A percentile compares a stretch with the other conserved stretches of the same genome.
phyloP scores from a whole-genome alignment of 495 filamentous ascomycete genomes.

The Neurospora sp. region DNA sequence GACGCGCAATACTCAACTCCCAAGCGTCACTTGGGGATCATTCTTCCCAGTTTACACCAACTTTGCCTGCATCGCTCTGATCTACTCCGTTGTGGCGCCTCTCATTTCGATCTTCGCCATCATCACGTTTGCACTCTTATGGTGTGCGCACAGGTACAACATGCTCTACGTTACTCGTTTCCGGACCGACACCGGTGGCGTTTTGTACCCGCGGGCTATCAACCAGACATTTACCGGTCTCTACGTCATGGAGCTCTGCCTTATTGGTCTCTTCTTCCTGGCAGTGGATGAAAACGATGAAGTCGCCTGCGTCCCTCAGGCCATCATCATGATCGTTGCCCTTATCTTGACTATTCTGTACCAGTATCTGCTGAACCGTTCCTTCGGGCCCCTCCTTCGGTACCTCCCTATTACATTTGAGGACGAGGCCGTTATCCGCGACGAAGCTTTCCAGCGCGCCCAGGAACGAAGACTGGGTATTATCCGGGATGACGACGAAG shows the following conservation, averaged over 20 bases:
- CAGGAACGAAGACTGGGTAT: slow-evolving; percentile 54
- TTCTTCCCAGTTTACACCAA: slow-evolving; percentile 96
- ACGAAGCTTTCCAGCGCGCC: slow-evolving; percentile 75
- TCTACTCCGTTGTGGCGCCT: slow-evolving; percentile 85
- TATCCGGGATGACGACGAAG: slow-evolving; percentile 40
- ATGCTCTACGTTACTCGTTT: slow-evolving; percentile 94
- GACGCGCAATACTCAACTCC: slow-evolving; percentile 68
- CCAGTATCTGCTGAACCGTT: slow-evolving; percentile 72
- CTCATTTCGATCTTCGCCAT: slow-evolving; percentile 90
- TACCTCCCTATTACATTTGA: slow-evolving; percentile 94
- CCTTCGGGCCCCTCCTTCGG: slow-evolving; percentile 75
- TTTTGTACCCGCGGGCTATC: slow-evolving; percentile 86
- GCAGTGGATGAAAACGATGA: slow-evolving; percentile 50
- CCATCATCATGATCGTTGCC: slow-evolving; percentile 78
- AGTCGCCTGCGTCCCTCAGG: slow-evolving; percentile 67
- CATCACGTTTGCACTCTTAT: slow-evolving; percentile 87
- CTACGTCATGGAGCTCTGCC: slow-evolving; percentile 87
- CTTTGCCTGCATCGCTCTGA: slow-evolving; percentile 84
- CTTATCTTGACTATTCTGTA: slow-evolving; percentile 63
- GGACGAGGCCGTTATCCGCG: slow-evolving; percentile 81
- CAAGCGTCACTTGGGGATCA: slow-evolving; percentile 77
- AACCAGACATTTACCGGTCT: slow-evolving; percentile 94
- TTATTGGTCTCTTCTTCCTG: slow-evolving; percentile 88
- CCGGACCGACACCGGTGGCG: slow-evolving; percentile 80
- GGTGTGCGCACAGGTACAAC: slow-evolving; percentile 93